These are phyloP conservation scores for Keithomyces neogunnii DNA, from an alignment of 2,329 filamentous ascomycete genomes.

Conservation along the genomic window DNA sequence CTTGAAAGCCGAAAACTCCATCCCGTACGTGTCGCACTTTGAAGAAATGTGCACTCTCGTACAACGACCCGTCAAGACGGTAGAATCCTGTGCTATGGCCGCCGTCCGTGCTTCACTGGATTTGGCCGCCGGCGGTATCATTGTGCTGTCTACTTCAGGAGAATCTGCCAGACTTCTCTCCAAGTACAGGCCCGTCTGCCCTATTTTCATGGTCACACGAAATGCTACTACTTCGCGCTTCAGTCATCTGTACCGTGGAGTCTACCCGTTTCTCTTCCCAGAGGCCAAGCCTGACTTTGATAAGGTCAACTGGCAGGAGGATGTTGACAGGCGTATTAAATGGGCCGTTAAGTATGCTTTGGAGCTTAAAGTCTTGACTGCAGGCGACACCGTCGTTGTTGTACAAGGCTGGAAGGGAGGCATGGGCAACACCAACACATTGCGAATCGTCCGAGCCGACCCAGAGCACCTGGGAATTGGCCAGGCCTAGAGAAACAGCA, in stretches of 20 bases:
- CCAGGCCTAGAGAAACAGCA: conserved; percentile 19
- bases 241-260: conserved; percentile 91
- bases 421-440: conserved; percentile 85
- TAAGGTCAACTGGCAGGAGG: conserved; percentile 93
- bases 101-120: conserved; percentile 93
- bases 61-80: conserved; percentile 74
- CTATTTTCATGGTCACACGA: conserved; percentile 98
- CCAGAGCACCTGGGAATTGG: conserved; percentile 50
- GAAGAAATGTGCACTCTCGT: conserved; percentile 85
- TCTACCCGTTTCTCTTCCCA: conserved; percentile 94
- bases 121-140: conserved; percentile 90
- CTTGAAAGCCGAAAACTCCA: conserved; percentile 91
- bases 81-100: conserved; percentile 94
- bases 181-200: conserved; percentile 98
- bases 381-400: conserved; percentile 69
- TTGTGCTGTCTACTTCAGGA: conserved; percentile 92
- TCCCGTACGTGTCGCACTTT: conserved; percentile 93
- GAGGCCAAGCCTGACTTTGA: conserved; percentile 92
- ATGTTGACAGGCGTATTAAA: conserved; percentile 94
- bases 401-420: conserved; percentile 89
- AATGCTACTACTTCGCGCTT: conserved; percentile 78
- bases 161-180: conserved; percentile 90
- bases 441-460: conserved; percentile 55
- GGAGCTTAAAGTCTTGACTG: conserved; percentile 65
- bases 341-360: conserved; percentile 89